Base-by-base conservation (phyloP, 2,329 filamentous ascomycete genomes). In the Parascedosporium putredinis region DNA sequence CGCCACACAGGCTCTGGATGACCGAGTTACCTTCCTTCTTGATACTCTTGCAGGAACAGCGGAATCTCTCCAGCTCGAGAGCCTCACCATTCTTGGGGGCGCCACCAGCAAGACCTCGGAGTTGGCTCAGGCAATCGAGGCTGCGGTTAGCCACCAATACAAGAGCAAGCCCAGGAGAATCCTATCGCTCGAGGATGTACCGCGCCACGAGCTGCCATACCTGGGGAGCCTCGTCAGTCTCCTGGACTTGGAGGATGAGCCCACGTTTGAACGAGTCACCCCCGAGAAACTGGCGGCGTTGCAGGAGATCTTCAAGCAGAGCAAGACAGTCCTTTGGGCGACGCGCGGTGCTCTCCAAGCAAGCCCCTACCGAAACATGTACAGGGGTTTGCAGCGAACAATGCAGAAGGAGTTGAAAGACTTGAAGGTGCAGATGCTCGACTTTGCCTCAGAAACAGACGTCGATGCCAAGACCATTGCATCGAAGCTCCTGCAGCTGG, bases 231-330 rank as follows among this genome's bases (percentile, higher is more conserved):
- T 55, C 34, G 18, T 55, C 14, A 53, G 51, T 43, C 49, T 55
- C 12, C 47, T 51, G 3, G 52, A 55, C 24, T 25, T 55, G 29
- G 38, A 42, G 23, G 56, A 60, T 10, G 50, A 54, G 27, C 50
- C 55, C 6, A 56, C 66, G 16, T 56, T 65, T 16, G 57, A 59
- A 5, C 62, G 65, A 20, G 59, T 74, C 27, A 52, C 58, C 0
- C 42, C 69, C 61, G 48, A 47, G 4, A 55, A 53, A 1, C 50
- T 59, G 51, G 48, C 54, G 22, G 50, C 50, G 22, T 10, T 59
- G 34, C 55, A 59, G 45, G 25, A 50, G 22, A 20, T 60, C 9
- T 55, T 55, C 33, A 52, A 52, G 0, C 38, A 52, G 4, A 52
- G 51, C 5, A 52, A 50, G 20, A 53, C 51, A 6, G 52, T 61